These are phyloP conservation scores for Lycium ferocissimum DNA, from an alignment of 257 asterid genomes.

Conservation along the genomic window DNA sequence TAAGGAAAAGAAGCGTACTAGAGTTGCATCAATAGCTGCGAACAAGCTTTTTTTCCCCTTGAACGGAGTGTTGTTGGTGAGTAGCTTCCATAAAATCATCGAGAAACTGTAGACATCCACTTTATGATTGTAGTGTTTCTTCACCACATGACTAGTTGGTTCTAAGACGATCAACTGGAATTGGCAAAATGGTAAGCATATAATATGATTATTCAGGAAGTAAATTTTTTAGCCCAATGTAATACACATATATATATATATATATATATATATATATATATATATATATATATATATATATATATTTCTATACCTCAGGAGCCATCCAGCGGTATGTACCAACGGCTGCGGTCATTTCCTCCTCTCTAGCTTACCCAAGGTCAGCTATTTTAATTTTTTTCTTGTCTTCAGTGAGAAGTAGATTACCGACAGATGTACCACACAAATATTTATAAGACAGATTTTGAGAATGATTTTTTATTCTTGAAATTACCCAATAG, in stretches of 20 bases:
- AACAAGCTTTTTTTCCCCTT: slow-evolving; percentile 46
- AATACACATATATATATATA: neutral
- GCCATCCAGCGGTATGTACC: slow-evolving; percentile 83
- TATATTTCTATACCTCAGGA: slow-evolving; percentile 59
- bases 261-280: slow-evolving; percentile 24
- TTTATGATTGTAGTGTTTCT: slow-evolving; percentile 61
- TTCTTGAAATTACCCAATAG: no score
- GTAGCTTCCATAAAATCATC: slow-evolving; percentile 66
- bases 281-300: no score
- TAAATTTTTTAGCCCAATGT: neutral
- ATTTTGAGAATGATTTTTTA: neutral
- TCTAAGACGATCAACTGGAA: slow-evolving; percentile 55
- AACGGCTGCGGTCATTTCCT: slow-evolving; percentile 62
- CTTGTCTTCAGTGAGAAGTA: slow-evolving; percentile 62
- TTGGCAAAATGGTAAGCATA: slow-evolving; percentile 22
- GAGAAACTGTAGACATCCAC: slow-evolving; percentile 74
- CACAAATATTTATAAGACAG: slow-evolving; percentile 5
- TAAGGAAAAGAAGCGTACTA: slow-evolving; percentile 41
- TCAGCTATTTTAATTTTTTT: slow-evolving; percentile 58
- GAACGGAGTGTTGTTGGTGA: slow-evolving; percentile 61
- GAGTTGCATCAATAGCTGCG: slow-evolving; percentile 62
- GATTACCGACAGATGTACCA: slow-evolving; percentile 47
- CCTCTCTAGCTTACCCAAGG: slow-evolving; percentile 66
- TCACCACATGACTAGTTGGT: slow-evolving; percentile 42
- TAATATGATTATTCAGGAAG: neutral